These are phyloP conservation scores for Tetragonia tetragonoides DNA, from an alignment of 148 eudicot species.

Conservation along the genomic window DNA sequence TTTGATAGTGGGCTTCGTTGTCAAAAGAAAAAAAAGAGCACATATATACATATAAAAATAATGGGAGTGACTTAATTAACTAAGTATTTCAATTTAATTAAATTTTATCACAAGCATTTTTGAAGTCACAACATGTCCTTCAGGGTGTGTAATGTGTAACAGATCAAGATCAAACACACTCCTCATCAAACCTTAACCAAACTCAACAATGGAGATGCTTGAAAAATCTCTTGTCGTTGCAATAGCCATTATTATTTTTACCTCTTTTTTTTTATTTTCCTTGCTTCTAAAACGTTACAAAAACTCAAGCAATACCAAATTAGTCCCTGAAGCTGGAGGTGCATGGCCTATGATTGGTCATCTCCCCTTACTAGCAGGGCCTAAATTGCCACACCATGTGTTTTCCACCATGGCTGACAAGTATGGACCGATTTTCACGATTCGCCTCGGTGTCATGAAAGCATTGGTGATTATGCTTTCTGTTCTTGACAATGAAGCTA, in stretches of 20 bases:
- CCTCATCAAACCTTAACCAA: no score
- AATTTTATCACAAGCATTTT: no score
- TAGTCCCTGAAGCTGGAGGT: conserved; percentile 30
- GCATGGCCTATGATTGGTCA: conserved; percentile 43
- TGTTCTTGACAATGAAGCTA: conserved; percentile 10
- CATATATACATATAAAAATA: no score
- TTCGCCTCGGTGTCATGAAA: conserved; percentile 31
- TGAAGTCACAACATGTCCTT: no score
- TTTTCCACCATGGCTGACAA: conserved; percentile 32
- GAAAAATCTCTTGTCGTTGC: not conserved
- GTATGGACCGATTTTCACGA: conserved; percentile 35
- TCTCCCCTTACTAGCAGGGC: conserved; percentile 21
- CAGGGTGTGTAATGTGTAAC: no score
- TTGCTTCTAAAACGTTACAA: not conserved
- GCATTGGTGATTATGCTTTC: conserved; percentile 34
- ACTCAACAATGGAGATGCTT: not conserved
- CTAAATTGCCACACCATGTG: conserved; percentile 6
- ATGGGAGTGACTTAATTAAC: no score
- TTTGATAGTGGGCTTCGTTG: no score
- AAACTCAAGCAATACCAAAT: not conserved
- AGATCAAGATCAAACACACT: no score
- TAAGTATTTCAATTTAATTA: no score
- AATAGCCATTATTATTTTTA: not conserved
- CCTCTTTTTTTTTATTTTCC: no score
- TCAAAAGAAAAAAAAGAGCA: no score